Conservation (phyloP, 345 rosid genomes). For the Euphorbia tirucalli region DNA sequence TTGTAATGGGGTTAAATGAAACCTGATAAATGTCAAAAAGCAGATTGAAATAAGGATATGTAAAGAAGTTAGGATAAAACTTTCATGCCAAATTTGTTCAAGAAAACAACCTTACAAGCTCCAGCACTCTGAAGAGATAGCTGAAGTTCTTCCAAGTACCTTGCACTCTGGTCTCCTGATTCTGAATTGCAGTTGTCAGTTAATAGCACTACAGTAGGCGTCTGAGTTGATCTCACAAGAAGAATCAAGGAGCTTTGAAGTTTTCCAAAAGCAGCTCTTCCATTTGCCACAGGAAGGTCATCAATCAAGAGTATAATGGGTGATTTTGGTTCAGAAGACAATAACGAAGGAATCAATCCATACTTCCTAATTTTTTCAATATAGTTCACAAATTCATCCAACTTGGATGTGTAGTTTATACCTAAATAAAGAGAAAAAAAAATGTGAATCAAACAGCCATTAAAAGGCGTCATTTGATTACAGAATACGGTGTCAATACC, state of each 20-base stretch:
- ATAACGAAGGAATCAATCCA: constrained; percentile 56
- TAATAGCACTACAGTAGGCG: constrained; percentile 69
- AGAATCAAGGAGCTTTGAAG: constrained; percentile 63
- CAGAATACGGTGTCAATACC: neutral
- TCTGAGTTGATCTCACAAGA: constrained; percentile 61
- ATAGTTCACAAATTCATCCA: constrained; percentile 87
- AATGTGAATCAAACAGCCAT: constrained; percentile 9
- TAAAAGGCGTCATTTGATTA: neutral
- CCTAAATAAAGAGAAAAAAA: constrained; percentile 43
- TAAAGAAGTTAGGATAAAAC: constrained; percentile 4
- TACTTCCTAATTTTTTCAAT: constrained; percentile 71
- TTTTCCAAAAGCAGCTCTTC: constrained; percentile 66
- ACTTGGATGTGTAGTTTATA: constrained; percentile 68
- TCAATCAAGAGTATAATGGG: constrained; percentile 66
- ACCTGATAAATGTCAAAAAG: constrained; percentile 50
- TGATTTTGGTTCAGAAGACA: constrained; percentile 33
- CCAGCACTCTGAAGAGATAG: constrained; percentile 72
- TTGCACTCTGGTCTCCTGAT: constrained; percentile 49
- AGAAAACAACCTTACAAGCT: constrained; percentile 72
- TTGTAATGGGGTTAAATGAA: constrained; percentile 82
- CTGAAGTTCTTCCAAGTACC: constrained; percentile 60
- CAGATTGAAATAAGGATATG: constrained; percentile 28
- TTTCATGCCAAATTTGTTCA: constrained; percentile 21
- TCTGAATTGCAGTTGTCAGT: constrained; percentile 59
- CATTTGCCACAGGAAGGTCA: constrained; percentile 78